Evolutionary conservation across 345 rosid genomes (phyloP).

Genomic region (Salix purpurea): DNA sequence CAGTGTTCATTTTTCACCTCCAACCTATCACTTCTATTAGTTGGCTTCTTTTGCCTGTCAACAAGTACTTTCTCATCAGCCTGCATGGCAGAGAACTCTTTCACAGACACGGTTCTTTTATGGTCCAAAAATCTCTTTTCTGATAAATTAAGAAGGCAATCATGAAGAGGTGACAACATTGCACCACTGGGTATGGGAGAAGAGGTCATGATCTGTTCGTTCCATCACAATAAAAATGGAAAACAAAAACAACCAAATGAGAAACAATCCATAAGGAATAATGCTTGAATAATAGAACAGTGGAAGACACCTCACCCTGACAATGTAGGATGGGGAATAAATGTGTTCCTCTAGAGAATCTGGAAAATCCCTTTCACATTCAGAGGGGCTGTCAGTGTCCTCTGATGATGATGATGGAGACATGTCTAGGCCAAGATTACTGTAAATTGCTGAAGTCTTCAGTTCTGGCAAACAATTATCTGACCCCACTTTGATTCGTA

Average conservation of each 20-base stretch:
- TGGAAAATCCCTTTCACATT: constrained; percentile 44
- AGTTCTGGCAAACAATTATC: constrained; percentile 47
- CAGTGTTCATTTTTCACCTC: background rate
- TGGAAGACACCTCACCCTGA: constrained; percentile 45
- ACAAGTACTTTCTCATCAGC: background rate
- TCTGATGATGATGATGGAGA: constrained; percentile 66
- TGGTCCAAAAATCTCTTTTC: constrained; percentile 34
- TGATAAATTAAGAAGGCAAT: constrained; percentile 44
- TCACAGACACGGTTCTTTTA: constrained; percentile 17
- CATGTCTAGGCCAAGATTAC: constrained; percentile 62
- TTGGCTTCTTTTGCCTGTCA: background rate
- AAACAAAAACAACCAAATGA: constrained; percentile 15
- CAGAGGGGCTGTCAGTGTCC: constrained; percentile 42
- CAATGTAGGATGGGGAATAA: constrained; percentile 60
- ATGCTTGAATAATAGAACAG: constrained; percentile 10
- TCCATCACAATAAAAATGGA: constrained; percentile 20
- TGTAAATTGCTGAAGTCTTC: constrained; percentile 49
- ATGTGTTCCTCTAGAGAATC: constrained; percentile 31
- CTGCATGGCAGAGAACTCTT: constrained; percentile 8
- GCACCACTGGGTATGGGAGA: constrained; percentile 39
- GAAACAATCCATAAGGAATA: background rate
- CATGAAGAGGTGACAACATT: constrained; percentile 73
- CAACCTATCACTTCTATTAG: background rate
- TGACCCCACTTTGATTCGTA: constrained; percentile 69
- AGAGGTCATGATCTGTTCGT: constrained; percentile 66